Evolutionary conservation across 768 basidiomycete species (phyloP), one percentile per base, ranked within the genome.

Genomic region (Sistotremastrum suecicum): DNA sequence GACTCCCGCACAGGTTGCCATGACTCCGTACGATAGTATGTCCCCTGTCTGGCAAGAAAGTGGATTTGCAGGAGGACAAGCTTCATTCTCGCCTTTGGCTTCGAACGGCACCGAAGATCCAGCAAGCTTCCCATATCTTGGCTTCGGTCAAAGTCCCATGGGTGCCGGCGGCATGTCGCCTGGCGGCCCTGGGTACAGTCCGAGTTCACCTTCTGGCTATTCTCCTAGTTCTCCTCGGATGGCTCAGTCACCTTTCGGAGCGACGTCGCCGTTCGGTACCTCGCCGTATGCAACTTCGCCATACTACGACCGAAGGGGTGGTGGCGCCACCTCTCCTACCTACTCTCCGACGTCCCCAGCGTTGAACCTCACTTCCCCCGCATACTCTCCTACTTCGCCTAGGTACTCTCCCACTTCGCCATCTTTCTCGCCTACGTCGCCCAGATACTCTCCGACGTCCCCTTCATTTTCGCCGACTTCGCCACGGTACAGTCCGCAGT

Each of bases 1-100:
- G 78, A 90, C 88, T 0, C 87, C 87, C 2, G 86, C 84, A 28
- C 83, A 86, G 56, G 86, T 87, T 5, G 88, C 83, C 6, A 89
- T 90, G 85, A 99, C 95, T 1, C 95, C 95, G 3, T 98, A 98
- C 60, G 91, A 94, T 60, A 83, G 78, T 45, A 86, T 88, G 56
- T 85, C 87, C 10, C 90, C 89, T 3, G 75, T 80, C 54, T 87
- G 83, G 80, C 74, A 80, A 44, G 82, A 86, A 46, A 72, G 69
- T 0, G 66, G 70, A 34, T 86, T 85, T 67, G 81, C 80, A 56
- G 88, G 86, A 44, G 87, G 89, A 46, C 74, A 82, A 3, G 85
- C 90, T 4, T 78, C 88, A 0, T 98, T 98, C 72, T 95, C 92
- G n/a, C 94, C 92, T 0, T 74, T 98, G 34, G 87, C 86, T 30